Percentiles rank a stretch among this genome's conserved stretches.
Conservation (phyloP, 192 early-diverging fungal genomes). For the Umbelopsis isabellina region DNA sequence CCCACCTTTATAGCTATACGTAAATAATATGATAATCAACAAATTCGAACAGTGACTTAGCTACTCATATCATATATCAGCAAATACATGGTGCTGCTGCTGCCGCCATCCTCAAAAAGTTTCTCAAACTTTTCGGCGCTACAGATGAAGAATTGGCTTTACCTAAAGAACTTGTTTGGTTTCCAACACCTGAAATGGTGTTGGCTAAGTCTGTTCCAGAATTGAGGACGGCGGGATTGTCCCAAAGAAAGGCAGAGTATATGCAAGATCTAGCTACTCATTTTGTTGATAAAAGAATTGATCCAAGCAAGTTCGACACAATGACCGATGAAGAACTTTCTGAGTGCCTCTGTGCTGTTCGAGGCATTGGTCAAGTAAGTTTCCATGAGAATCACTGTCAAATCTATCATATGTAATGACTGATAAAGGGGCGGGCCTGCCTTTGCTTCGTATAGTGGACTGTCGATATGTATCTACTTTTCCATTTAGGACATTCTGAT, state of each 20-base stretch:
- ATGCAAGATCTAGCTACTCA: constrained; percentile 61
- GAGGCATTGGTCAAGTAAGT: constrained; percentile 64
- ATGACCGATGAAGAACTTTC: constrained; percentile 64
- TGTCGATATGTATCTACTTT: constrained; percentile 78
- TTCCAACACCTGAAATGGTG: constrained; percentile 59
- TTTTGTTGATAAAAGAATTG: constrained; percentile 58
- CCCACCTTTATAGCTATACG: too few relatives aligned
- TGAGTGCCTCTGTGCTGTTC: constrained; percentile 54
- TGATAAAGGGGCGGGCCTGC: background rate
- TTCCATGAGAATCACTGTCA: background rate
- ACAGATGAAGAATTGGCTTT: constrained; percentile 22
- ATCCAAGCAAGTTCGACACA: constrained; percentile 41
- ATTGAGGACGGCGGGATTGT: constrained; percentile 44
- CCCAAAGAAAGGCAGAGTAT: constrained; percentile 63
- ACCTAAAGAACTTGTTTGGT: constrained; percentile 27
- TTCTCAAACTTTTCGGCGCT: constrained; percentile 56
- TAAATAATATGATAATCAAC: too few relatives aligned
- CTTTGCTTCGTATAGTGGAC: constrained; percentile 50
- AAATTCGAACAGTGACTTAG: constrained; percentile 32
- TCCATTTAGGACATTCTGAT: constrained; percentile 69
- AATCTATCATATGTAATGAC: background rate
- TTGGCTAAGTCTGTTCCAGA: constrained; percentile 30
- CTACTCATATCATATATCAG: constrained; percentile 66
- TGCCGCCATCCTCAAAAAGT: constrained; percentile 56
- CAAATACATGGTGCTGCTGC: constrained; percentile 75